phyloP scores from a whole-genome alignment of 192 early-diverging fungal genomes.

The Gaertneriomyces semiglobifer region DNA sequence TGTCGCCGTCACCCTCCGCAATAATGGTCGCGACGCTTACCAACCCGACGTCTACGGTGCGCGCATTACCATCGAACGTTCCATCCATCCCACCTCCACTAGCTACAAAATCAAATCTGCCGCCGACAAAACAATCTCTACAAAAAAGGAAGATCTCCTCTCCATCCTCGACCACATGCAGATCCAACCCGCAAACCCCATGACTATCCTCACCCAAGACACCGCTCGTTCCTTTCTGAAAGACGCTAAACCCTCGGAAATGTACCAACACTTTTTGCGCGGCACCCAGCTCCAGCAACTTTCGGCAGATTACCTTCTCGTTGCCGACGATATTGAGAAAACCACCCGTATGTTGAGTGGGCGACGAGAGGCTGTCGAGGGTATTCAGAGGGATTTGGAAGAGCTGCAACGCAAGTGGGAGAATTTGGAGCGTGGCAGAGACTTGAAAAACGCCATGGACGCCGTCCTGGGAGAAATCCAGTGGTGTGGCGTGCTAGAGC shows the following conservation, averaged over 20 bases:
- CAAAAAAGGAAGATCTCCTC: constrained; percentile 77
- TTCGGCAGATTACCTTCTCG: constrained; percentile 56
- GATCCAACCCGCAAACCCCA: constrained; percentile 90
- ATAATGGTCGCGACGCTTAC: constrained; percentile 82
- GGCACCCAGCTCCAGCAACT: constrained; percentile 85
- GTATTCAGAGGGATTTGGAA: constrained; percentile 64
- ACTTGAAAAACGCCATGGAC: constrained; percentile 18
- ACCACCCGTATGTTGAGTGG: background rate
- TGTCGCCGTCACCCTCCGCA: constrained; percentile 72
- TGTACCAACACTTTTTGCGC: constrained; percentile 84
- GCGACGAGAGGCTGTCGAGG: constrained; percentile 54
- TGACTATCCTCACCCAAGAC: constrained; percentile 92
- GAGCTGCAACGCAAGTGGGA: constrained; percentile 65
- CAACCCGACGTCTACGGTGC: constrained; percentile 77
- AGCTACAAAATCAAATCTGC: constrained; percentile 76
- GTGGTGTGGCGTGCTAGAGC: no score
- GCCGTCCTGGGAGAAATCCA: no score
- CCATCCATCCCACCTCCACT: constrained; percentile 50
- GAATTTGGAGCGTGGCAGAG: constrained; percentile 36
- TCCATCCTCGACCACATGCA: constrained; percentile 83
- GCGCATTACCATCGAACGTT: constrained; percentile 78
- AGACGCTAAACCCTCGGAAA: constrained; percentile 75
- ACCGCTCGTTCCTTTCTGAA: constrained; percentile 85
- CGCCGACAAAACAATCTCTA: constrained; percentile 59
- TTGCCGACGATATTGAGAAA: background rate